A percentile compares a stretch with the other conserved stretches of the same genome.
phyloP scores from a whole-genome alignment of 2,329 filamentous ascomycete species.

The Graphilbum fragrans region DNA sequence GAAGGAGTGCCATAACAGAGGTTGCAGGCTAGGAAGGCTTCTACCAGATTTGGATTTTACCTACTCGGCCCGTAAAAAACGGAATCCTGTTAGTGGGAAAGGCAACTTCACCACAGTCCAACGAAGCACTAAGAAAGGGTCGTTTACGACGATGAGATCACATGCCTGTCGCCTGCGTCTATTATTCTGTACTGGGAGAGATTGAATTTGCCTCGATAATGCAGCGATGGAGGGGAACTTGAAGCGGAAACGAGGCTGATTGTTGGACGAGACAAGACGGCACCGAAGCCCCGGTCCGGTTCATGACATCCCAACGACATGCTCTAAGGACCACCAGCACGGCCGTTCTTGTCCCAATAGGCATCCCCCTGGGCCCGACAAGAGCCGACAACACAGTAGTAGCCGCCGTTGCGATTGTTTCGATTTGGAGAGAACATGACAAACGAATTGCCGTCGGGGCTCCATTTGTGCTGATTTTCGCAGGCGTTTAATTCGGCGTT shows the following conservation, averaged over 20 bases:
- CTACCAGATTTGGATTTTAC: background rate
- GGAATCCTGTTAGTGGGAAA: background rate
- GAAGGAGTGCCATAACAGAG: background rate
- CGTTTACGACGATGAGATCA: background rate
- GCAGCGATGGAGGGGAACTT: too few species aligned
- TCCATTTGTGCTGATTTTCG: background rate
- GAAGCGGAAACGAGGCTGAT: too few species aligned
- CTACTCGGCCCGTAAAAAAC: background rate
- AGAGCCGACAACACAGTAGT: constrained; percentile 2
- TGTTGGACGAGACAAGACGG: too few species aligned
- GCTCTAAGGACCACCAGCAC: constrained; percentile 1
- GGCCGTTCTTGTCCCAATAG: constrained; percentile 3
- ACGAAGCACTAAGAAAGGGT: background rate
- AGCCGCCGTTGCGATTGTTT: constrained; percentile 1
- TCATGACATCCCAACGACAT: too few species aligned
- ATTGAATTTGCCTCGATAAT: background rate
- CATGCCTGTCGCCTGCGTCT: background rate
- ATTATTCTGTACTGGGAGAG: background rate
- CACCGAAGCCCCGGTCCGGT: too few species aligned
- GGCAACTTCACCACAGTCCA: background rate
- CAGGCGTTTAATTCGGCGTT: too few species aligned
- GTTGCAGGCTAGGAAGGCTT: background rate
- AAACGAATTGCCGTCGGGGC: background rate
- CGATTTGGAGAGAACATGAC: constrained; percentile 1
- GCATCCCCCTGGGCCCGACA: constrained; percentile 1